Evolutionary conservation across 2,329 filamentous ascomycete species (phyloP).

Genomic region (Aureobasidium pullulans): DNA sequence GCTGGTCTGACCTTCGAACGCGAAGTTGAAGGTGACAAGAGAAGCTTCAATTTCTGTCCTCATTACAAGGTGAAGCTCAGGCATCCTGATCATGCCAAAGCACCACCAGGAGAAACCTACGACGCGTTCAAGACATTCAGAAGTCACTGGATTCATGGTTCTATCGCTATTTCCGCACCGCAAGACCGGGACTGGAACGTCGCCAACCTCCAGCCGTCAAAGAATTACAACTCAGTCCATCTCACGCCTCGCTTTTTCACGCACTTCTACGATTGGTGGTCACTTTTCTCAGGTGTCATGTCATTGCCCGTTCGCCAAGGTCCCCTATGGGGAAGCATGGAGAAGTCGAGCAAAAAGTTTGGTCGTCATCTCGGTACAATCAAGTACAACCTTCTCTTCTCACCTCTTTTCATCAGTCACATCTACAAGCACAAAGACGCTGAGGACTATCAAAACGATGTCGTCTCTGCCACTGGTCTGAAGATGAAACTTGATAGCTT

Average conservation of each 20-base stretch:
- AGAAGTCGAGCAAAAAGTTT: slow-evolving; percentile 98
- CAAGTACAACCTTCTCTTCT: slow-evolving; percentile 91
- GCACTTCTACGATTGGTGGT: slow-evolving; percentile 98
- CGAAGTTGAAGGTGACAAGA: slow-evolving; percentile 61
- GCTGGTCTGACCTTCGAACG: slow-evolving; percentile 88
- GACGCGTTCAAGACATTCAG: slow-evolving; percentile 97
- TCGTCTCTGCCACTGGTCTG: slow-evolving; percentile 87
- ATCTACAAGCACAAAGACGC: slow-evolving; percentile 98
- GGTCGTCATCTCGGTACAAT: slow-evolving; percentile 94
- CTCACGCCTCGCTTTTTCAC: slow-evolving; percentile 94
- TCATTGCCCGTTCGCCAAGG: slow-evolving; percentile 92
- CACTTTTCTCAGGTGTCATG: slow-evolving; percentile 89
- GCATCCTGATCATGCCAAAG: slow-evolving; percentile 65
- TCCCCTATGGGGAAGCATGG: slow-evolving; percentile 78
- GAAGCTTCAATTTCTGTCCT: slow-evolving; percentile 82
- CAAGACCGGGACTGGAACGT: slow-evolving; percentile 80
- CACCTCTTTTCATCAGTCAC: slow-evolving; percentile 88
- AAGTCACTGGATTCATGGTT: slow-evolving; percentile 93
- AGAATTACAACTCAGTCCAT: slow-evolving; percentile 94
- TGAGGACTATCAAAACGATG: slow-evolving; percentile 70
- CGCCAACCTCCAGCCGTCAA: slow-evolving; percentile 64
- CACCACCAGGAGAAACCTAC: slow-evolving; percentile 51
- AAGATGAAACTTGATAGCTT: slow-evolving; percentile 95
- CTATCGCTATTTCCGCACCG: slow-evolving; percentile 81
- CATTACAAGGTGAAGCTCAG: slow-evolving; percentile 89